Evolutionary conservation across 108 stramenopile species (phyloP), one percentile per base, ranked within the genome.

Genomic region (Cyclotella sp.): DNA sequence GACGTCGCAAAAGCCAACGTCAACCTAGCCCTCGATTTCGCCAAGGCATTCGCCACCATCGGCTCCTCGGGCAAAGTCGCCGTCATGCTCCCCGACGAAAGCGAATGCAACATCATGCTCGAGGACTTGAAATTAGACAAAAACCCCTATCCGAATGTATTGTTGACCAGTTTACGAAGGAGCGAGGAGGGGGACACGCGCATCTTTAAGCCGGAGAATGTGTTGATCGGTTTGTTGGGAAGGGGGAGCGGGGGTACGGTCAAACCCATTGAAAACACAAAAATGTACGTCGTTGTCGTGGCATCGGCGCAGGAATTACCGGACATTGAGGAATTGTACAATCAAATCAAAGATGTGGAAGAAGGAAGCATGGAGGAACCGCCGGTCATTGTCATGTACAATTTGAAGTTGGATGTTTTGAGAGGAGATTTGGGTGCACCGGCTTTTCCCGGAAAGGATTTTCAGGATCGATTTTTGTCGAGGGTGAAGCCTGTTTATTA

Each of bases 361-460:
- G 43, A 12, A 19, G 58, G 61, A n/a, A 19, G 15, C 1, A 68
- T 18, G 22, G 51, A 46, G 2, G 70, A 53, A 7, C 68, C 82
- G 28, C 80, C 87, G 16, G 86, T 88, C 34, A 93, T 98, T 72
- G 88, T 97, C 18, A 81, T 96, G 47, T 98, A 95, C 86, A 98
- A 98, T 85, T 65, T 98, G 14, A 94, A 96, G 74, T 82, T 98
- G 65, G 97, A 98, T 77, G 82, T 95, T 4, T 76, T 96, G 42
- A 84, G 97, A 28, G 97, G 97, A 15, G 97, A 97, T 85, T 77
- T 97, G 27, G 97, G 97, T 19, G 92, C 95, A 16, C 97, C 95
- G 24, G 94, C 94, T 18, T 97, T 97, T 70, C 96, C 95, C 0
- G 71, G 86, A 14, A 89, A 94, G 70, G 95, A 91, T 68, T 93